A percentile compares a stretch with the other conserved stretches of the same genome.
These are phyloP conservation scores for Cercospora sp. DNA, from an alignment of 2,329 filamentous ascomycete genomes.

Conservation along the genomic window DNA sequence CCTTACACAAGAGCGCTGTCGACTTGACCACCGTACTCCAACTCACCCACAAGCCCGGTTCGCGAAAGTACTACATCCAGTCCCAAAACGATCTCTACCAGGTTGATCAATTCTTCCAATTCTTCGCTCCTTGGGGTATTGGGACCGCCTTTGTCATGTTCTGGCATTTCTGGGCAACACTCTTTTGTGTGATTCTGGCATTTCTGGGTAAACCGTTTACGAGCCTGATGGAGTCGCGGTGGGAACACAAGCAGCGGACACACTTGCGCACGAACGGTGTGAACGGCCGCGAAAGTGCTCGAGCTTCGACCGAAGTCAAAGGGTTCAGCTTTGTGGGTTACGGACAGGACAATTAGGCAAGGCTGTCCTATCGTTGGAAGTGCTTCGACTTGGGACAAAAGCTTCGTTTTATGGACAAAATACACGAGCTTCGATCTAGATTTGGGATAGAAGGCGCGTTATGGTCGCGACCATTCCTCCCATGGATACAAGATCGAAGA, in stretches of 20 bases:
- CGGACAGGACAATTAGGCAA: neutral
- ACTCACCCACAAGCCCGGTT: slow-evolving; percentile 25
- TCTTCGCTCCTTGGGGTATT: slow-evolving; percentile 61
- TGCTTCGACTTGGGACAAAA: neutral
- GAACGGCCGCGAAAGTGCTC: neutral
- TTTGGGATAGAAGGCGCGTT: neutral
- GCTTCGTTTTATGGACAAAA: neutral
- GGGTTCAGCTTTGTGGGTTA: slow-evolving; percentile 1
- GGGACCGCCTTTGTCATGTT: slow-evolving; percentile 51
- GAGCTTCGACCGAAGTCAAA: neutral
- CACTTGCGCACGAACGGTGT: slow-evolving; percentile 12
- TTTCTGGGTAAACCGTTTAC: slow-evolving; percentile 53
- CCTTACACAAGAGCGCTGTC: slow-evolving; percentile 64
- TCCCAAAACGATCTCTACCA: slow-evolving; percentile 83
- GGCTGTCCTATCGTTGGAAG: neutral
- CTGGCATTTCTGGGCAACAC: slow-evolving; percentile 64
- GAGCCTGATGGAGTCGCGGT: slow-evolving; percentile 11
- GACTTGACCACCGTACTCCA: slow-evolving; percentile 39
- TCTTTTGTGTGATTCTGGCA: slow-evolving; percentile 64
- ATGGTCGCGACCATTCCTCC: neutral
- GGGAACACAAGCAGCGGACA: slow-evolving; percentile 11
- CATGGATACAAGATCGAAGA: neutral
- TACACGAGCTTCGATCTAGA: neutral
- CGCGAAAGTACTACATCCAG: slow-evolving; percentile 65
- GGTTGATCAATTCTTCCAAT: slow-evolving; percentile 71